Evolutionary conservation across 164 flowering plant genomes (phyloP).

Genomic region (Cinnamomum micranthum): DNA sequence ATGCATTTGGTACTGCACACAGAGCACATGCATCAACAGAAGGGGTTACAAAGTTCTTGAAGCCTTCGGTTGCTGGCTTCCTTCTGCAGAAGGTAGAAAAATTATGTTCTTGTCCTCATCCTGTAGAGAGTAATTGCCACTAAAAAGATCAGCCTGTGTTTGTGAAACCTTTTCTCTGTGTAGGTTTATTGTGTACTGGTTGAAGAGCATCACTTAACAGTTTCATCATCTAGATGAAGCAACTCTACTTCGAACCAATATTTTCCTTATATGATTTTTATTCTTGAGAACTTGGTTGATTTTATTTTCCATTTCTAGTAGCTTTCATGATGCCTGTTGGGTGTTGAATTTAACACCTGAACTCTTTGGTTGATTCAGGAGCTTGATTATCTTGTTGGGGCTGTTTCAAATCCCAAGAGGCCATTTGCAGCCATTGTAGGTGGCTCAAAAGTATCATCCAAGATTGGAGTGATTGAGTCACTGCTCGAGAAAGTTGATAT

Average conservation of each 20-base stretch:
- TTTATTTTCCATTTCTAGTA: background rate
- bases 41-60: constrained; percentile 77
- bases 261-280: background rate
- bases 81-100: constrained; percentile 67
- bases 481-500: constrained; percentile 69
- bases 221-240: background rate
- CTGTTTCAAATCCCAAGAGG: constrained; percentile 68
- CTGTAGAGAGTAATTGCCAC: background rate
- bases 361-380: constrained; percentile 37
- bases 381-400: constrained; percentile 76
- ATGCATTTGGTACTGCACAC: constrained; percentile 88
- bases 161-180: background rate
- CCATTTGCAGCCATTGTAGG: constrained; percentile 90
- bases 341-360: background rate
- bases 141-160: background rate
- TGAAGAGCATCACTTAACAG: background rate
- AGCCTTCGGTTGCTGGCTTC: constrained; percentile 87
- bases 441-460: constrained; percentile 79
- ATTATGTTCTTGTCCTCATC: background rate
- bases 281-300: background rate
- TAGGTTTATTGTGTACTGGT: background rate
- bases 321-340: background rate
- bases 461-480: constrained; percentile 81
- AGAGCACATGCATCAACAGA: constrained; percentile 92
- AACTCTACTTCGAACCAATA: background rate